Evolutionary conservation across 768 basidiomycete species (phyloP).

Genomic region (Amyloporia xantha): DNA sequence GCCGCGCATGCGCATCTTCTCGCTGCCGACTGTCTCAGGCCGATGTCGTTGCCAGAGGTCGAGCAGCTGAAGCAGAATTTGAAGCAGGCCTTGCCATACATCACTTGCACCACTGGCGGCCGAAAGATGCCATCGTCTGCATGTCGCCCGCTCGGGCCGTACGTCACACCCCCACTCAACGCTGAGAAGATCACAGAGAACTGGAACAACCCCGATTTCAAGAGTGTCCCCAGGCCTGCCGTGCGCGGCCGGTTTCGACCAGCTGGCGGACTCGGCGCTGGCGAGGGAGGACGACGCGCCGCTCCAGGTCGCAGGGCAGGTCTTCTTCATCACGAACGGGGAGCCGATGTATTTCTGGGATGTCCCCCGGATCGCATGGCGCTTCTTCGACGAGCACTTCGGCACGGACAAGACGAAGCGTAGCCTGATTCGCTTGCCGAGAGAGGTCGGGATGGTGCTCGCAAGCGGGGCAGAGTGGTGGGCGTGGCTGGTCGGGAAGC

Average conservation of each 20-base stretch:
- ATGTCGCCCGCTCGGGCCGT: constrained; percentile 82
- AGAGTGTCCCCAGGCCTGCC: constrained; percentile 45
- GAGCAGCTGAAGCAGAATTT: constrained; percentile 28
- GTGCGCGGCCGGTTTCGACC: constrained; percentile 77
- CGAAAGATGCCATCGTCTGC: constrained; percentile 70
- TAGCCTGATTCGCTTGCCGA: constrained; percentile 44
- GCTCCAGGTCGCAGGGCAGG: constrained; percentile 85
- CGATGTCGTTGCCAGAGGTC: constrained; percentile 38
- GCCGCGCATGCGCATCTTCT: constrained; percentile 91
- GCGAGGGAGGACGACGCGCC: constrained; percentile 46
- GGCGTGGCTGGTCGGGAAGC: constrained; percentile 66
- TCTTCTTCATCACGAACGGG: constrained; percentile 95
- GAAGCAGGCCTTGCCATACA: constrained; percentile 49
- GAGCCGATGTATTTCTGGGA: constrained; percentile 98
- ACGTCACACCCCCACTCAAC: constrained; percentile 51
- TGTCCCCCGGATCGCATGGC: constrained; percentile 78
- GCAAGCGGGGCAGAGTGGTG: constrained; percentile 71
- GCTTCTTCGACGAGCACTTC: constrained; percentile 36
- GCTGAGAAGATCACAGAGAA: constrained; percentile 50
- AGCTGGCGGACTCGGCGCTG: constrained; percentile 49
- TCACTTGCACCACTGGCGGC: constrained; percentile 58
- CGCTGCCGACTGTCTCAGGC: constrained; percentile 80
- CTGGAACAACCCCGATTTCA: constrained; percentile 42
- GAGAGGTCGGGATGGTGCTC: constrained; percentile 57
- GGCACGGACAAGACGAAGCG: constrained; percentile 48